A percentile compares a stretch with the other conserved stretches of the same genome.
Conservation (phyloP, 2,329 filamentous ascomycete species). For the Xylariaceae sp. region DNA sequence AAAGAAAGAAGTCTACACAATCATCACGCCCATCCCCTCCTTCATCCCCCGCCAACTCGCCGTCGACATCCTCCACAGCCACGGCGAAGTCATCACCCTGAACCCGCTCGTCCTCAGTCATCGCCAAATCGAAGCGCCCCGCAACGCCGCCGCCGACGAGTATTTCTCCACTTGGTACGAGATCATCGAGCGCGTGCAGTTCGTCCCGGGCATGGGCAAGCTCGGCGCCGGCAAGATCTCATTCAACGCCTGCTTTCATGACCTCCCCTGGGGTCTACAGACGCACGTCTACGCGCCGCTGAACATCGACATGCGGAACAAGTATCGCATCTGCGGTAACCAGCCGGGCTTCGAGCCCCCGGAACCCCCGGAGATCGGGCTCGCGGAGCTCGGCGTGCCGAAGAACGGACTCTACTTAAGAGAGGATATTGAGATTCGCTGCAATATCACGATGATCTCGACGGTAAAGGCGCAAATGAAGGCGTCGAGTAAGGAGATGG, state of each 20-base stretch:
- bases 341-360: slow-evolving; percentile 60
- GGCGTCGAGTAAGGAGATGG: slow-evolving; percentile 62
- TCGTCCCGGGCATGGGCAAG: slow-evolving; percentile 60
- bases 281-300: slow-evolving; percentile 67
- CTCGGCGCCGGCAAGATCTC: slow-evolving; percentile 60
- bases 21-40: slow-evolving; percentile 63
- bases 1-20: slow-evolving; percentile 62
- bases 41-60: slow-evolving; percentile 67
- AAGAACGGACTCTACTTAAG: slow-evolving; percentile 61
- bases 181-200: slow-evolving; percentile 63
- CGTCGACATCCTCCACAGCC: slow-evolving; percentile 66
- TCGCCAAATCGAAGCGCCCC: slow-evolving; percentile 60
- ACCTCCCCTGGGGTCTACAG: slow-evolving; percentile 67
- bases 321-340: slow-evolving; percentile 63
- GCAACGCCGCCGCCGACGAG: slow-evolving; percentile 62
- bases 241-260: slow-evolving; percentile 67
- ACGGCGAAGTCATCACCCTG: slow-evolving; percentile 64
- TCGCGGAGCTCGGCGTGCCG: slow-evolving; percentile 53
- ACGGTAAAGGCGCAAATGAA: slow-evolving; percentile 65
- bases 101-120: slow-evolving; percentile 63
- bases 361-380: slow-evolving; percentile 57
- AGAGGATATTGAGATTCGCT: slow-evolving; percentile 66
- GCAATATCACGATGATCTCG: slow-evolving; percentile 58
- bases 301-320: slow-evolving; percentile 61
- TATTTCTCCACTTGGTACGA: slow-evolving; percentile 72